Base-by-base conservation (phyloP, 306 rosid genomes). In the Lathyrus sativus region DNA sequence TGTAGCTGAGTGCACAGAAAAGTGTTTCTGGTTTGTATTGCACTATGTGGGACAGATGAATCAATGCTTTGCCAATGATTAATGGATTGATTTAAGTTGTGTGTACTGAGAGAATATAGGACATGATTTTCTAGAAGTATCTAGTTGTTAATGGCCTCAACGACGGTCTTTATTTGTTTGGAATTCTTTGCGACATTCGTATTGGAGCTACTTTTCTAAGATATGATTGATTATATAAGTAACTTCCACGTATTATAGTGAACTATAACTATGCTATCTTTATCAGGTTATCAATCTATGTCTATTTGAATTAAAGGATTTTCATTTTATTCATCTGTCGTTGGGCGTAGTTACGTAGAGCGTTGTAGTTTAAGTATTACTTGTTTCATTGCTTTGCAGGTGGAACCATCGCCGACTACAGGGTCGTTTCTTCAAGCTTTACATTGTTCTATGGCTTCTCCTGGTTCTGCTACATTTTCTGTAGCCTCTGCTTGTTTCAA, bases 371-470 rank as follows among this genome's bases (percentile, higher is more conserved):
- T 74, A 58, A 35, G 39, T 67, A 11, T 56, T 42, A 22, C 70
- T 62, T 72, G 44, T 61, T 53, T 39, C 62, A 62, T 53, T 41
- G 65, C 46, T 59, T 72, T 86, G 84, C 89, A 93, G 99, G 96
- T 87, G 62, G 97, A 90, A 71, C 92, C 99, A 74, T 93, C 99
- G 15, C 99, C 99, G 4, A 93, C 99, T 71, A 93, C 99, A 11
- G 99, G 99, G 44, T 83, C 97, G 68, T 59, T 93, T 78, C 87
- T 71, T 73, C 91, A 79, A 73, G 75, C 83, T 83, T 38, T 80
- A 48, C 84, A 72, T 53, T 76, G 90, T 69, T 74, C 80, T 63
- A 65, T 70, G 51, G 45, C 78, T 70, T 74, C 79, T 74, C 49
- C 86, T 46, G 50, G 76, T 69, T 74, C 79, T 74, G 56, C 86